phyloP scores from a whole-genome alignment of 495 filamentous ascomycete genomes.

The Schizothecium vesticola region DNA sequence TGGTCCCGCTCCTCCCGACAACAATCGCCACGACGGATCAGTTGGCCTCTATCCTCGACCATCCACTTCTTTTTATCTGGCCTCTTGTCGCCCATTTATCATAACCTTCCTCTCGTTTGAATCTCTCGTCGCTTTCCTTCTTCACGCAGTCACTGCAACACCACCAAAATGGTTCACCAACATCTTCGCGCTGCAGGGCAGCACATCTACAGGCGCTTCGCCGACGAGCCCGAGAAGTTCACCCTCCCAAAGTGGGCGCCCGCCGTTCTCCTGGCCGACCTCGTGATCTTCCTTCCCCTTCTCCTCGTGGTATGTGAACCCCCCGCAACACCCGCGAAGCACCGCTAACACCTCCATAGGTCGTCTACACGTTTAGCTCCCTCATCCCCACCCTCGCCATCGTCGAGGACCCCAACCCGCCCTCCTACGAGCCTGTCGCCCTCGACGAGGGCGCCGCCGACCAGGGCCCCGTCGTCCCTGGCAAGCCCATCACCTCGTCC shows the following conservation, averaged over 20 bases:
- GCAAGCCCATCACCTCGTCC: constrained; percentile 38
- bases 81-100: neutral
- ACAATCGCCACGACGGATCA: neutral
- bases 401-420: constrained; percentile 46
- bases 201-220: constrained; percentile 10
- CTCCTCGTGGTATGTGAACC: constrained; percentile 30
- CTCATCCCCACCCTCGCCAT: constrained; percentile 43
- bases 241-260: constrained; percentile 6
- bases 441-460: constrained; percentile 30
- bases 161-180: constrained; percentile 1
- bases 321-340: neutral
- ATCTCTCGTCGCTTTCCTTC: neutral
- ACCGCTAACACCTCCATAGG: constrained; percentile 16
- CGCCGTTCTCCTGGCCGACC: constrained; percentile 20
- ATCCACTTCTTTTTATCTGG: neutral
- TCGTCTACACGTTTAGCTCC: constrained; percentile 35
- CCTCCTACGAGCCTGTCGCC: constrained; percentile 40
- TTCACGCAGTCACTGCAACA: neutral
- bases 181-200: neutral
- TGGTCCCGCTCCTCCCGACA: neutral
- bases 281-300: constrained; percentile 37
- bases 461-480: constrained; percentile 16
- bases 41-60: neutral
- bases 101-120: neutral
- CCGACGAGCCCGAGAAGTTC: neutral